Conservation (phyloP, 2,329 filamentous ascomycete species). For the Macrophomina tecta region DNA sequence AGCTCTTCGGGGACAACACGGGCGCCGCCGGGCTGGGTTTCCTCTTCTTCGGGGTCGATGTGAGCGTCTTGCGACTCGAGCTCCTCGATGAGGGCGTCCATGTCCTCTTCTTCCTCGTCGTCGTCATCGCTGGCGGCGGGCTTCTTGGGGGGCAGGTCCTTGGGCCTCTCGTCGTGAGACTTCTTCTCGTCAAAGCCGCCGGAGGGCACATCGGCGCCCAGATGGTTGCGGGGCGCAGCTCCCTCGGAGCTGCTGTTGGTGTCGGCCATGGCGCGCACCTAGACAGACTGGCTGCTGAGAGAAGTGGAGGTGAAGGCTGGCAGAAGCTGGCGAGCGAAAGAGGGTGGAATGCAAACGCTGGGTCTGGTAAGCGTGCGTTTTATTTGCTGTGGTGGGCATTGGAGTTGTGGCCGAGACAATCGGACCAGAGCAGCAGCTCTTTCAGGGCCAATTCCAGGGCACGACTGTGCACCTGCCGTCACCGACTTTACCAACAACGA, state of each 20-base stretch:
- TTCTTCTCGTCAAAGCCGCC: constrained; percentile 40
- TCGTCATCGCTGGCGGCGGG: constrained; percentile 57
- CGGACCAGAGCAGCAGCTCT: neutral
- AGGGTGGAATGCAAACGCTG: constrained; percentile 9
- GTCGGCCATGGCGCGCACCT: constrained; percentile 24
- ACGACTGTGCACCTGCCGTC: constrained; percentile 7
- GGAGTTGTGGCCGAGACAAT: neutral
- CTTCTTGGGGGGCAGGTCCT: constrained; percentile 33
- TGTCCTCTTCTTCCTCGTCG: constrained; percentile 81
- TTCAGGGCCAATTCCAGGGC: neutral
- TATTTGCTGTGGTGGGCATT: constrained; percentile 19
- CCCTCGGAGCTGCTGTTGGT: constrained; percentile 22
- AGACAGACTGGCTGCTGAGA: constrained; percentile 9
- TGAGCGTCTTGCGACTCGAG: constrained; percentile 82
- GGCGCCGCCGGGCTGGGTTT: constrained; percentile 57
- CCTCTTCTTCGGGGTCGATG: constrained; percentile 65
- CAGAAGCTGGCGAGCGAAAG: constrained; percentile 9
- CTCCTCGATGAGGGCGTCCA: constrained; percentile 85
- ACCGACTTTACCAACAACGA: neutral
- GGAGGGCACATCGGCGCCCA: constrained; percentile 36
- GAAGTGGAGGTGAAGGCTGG: neutral
- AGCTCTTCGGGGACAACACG: constrained; percentile 74
- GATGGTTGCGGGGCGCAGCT: constrained; percentile 34
- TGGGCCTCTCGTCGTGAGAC: constrained; percentile 30
- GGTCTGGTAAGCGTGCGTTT: constrained; percentile 9